A percentile compares a stretch with the other conserved stretches of the same genome.
phyloP scores from a whole-genome alignment of 495 filamentous ascomycete genomes.

The Sporormia fimetaria region DNA sequence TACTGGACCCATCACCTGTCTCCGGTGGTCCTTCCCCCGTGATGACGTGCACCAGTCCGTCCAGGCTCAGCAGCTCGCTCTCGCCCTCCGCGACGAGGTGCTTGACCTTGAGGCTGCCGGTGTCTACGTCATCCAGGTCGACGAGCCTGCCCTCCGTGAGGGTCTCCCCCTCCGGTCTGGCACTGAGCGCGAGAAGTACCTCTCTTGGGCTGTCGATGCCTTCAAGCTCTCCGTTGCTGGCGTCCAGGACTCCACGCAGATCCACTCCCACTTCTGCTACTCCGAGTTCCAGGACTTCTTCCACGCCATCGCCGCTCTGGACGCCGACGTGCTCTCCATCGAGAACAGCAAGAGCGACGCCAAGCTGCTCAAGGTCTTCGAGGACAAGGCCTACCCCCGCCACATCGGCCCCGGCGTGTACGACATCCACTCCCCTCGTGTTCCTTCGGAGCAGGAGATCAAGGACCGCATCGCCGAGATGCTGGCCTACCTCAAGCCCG shows the following conservation, averaged over 20 bases:
- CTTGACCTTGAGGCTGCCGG: constrained; percentile 93
- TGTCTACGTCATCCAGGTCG: constrained; percentile 95
- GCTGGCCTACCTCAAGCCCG: constrained; percentile 73
- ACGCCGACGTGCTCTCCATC: constrained; percentile 95
- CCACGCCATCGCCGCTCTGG: constrained; percentile 95
- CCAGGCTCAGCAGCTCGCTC: constrained; percentile 95
- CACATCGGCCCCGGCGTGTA: constrained; percentile 99
- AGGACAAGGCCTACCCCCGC: constrained; percentile 87
- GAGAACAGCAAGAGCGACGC: constrained; percentile 99
- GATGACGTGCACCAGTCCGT: constrained; percentile 97
- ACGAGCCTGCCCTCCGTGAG: constrained; percentile 97
- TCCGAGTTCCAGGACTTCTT: constrained; percentile 99
- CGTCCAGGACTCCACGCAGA: constrained; percentile 88
- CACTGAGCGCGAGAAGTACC: constrained; percentile 84
- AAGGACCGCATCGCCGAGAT: constrained; percentile 94
- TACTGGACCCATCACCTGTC: constrained; percentile 94
- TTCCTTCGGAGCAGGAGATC: constrained; percentile 92
- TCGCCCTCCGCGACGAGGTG: constrained; percentile 96
- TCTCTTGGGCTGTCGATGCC: constrained; percentile 89
- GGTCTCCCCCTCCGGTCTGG: constrained; percentile 92
- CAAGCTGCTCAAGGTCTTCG: constrained; percentile 96
- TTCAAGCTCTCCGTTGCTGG: constrained; percentile 90
- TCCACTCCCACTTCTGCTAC: constrained; percentile 99
- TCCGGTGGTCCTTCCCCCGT: constrained; percentile 99
- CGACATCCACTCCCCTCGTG: constrained; percentile 97